Conservation (phyloP, 2,329 filamentous ascomycete species). For the Cytospora leucostoma region DNA sequence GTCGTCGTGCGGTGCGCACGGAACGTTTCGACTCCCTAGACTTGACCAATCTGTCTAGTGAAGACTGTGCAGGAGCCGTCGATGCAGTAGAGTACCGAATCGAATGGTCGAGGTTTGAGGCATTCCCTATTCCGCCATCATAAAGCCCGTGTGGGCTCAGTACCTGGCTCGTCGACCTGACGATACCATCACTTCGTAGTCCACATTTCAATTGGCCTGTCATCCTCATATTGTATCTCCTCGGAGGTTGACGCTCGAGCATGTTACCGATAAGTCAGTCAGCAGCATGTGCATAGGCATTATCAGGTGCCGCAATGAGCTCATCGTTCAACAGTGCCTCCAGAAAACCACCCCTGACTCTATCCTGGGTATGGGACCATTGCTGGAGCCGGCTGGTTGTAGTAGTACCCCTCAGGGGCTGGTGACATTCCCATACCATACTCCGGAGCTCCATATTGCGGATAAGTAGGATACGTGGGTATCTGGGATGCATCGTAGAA, state of each 20-base stretch:
- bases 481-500: slow-evolving; percentile 85
- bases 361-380: slow-evolving; percentile 66
- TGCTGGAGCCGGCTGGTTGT: slow-evolving; percentile 56
- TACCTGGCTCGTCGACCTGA: neutral
- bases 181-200: neutral
- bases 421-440: slow-evolving; percentile 64
- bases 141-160: neutral
- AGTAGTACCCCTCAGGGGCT: slow-evolving; percentile 70
- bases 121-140: neutral
- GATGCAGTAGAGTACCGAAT: neutral
- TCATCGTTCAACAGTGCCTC: neutral
- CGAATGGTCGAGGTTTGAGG: neutral
- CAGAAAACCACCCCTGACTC: slow-evolving; percentile 35
- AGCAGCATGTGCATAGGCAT: neutral
- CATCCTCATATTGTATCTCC: neutral
- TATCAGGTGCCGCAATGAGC: neutral
- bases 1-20: neutral
- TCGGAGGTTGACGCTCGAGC: neutral
- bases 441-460: slow-evolving; percentile 46
- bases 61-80: neutral
- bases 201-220: neutral
- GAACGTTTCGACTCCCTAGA: neutral
- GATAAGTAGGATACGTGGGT: slow-evolving; percentile 52
- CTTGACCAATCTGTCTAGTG: too few species aligned
- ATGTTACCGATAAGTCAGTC: neutral